A percentile compares a stretch with the other conserved stretches of the same genome.
phyloP scores from a whole-genome alignment of 2,329 filamentous ascomycete genomes.

The Anthostomella pinea region DNA sequence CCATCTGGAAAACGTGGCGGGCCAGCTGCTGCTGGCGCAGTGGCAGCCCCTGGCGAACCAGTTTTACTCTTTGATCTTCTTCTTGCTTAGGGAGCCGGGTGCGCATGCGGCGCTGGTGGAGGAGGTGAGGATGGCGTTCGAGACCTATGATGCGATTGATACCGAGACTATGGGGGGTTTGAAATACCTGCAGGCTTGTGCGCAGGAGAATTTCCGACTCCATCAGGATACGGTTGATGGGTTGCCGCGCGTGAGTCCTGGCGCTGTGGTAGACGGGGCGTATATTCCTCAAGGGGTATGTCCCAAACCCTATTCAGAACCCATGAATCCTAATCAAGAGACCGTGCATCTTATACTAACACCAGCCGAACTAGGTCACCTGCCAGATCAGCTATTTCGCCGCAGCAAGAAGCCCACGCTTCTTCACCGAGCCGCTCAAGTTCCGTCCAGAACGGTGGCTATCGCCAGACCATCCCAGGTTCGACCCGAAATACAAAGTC shows the following conservation, averaged over 20 bases:
- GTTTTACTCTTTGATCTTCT: constrained; percentile 16
- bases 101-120: constrained; percentile 5
- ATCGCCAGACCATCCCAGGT: constrained; percentile 9
- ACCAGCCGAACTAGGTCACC: constrained; percentile 4
- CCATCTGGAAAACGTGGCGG: constrained; percentile 18
- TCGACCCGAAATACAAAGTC: constrained; percentile 5
- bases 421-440: constrained; percentile 8
- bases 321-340: background rate
- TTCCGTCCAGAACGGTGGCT: constrained; percentile 14
- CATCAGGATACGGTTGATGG: constrained; percentile 13
- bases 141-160: constrained; percentile 21
- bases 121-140: constrained; percentile 20
- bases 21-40: constrained; percentile 18
- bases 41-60: constrained; percentile 22
- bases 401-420: constrained; percentile 6
- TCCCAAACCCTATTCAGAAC: constrained; percentile 3
- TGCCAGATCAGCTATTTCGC: constrained; percentile 13
- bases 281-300: constrained; percentile 17
- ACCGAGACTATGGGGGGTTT: constrained; percentile 13
- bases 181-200: constrained; percentile 18
- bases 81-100: constrained; percentile 10
- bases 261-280: constrained; percentile 21
- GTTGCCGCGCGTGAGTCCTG: constrained; percentile 22
- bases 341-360: constrained; percentile 2
- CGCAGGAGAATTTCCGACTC: constrained; percentile 20